Conservation (phyloP, 2,329 filamentous ascomycete genomes). For the Cercospora sp. region DNA sequence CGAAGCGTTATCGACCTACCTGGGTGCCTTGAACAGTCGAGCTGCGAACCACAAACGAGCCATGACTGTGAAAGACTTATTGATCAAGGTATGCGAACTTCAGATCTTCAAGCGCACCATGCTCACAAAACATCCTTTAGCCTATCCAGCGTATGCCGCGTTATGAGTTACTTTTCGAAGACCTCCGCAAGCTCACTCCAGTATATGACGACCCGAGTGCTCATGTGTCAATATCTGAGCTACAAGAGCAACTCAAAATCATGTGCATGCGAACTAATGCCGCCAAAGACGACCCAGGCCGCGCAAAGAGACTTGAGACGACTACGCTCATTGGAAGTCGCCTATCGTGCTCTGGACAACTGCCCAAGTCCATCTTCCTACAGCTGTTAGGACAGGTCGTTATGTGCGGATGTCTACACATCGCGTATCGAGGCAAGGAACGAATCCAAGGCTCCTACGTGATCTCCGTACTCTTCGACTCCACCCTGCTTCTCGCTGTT, state of each 20-base stretch:
- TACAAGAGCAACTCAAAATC: conserved; percentile 69
- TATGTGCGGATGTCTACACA: conserved; percentile 79
- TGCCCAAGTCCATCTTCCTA: conserved; percentile 58
- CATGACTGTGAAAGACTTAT: conserved; percentile 77
- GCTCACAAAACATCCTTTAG: conserved; percentile 46
- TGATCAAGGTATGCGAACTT: conserved; percentile 71
- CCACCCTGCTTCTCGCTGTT: conserved; percentile 74
- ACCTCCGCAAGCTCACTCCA: conserved; percentile 79
- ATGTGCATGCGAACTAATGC: conserved; percentile 78
- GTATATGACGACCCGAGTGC: conserved; percentile 81
- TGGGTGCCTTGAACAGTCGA: conserved; percentile 68
- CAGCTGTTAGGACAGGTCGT: conserved; percentile 76
- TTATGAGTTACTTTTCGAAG: conserved; percentile 83
- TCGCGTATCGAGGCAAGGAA: conserved; percentile 73
- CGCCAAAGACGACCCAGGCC: conserved; percentile 73
- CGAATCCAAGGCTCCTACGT: conserved; percentile 76
- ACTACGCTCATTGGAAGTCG: conserved; percentile 84
- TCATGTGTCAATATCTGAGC: conserved; percentile 75
- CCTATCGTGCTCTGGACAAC: conserved; percentile 71
- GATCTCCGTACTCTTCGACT: conserved; percentile 79
- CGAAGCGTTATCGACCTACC: conserved; percentile 74
- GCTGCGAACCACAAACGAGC: conserved; percentile 68
- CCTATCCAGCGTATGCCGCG: conserved; percentile 90
- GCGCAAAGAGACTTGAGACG: conserved; percentile 70
- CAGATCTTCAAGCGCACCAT: not conserved